phyloP scores from a whole-genome alignment of 257 asterid genomes.

The Verbascum thapsus region DNA sequence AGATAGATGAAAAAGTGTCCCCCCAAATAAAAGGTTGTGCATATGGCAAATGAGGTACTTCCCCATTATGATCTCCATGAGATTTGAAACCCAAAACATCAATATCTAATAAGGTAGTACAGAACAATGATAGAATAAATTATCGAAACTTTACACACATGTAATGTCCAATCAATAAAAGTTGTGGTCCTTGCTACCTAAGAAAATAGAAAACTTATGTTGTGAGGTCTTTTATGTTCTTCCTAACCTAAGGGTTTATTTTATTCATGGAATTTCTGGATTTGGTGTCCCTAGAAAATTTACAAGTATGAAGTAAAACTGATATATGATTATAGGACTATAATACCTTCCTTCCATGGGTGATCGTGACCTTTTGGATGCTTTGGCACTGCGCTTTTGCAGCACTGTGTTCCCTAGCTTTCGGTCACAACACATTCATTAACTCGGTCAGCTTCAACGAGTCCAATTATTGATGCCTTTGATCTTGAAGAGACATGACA shows the following conservation, averaged over 20 bases:
- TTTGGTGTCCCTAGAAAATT: not conserved
- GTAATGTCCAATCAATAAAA: no score
- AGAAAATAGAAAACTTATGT: not conserved
- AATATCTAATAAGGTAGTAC: not conserved
- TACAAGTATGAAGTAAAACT: not conserved
- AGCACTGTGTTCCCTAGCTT: slow-evolving; percentile 51
- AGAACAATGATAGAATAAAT: slow-evolving; percentile 24
- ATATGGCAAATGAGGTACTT: slow-evolving; percentile 54
- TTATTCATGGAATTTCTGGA: not conserved
- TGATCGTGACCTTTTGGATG: slow-evolving; percentile 39
- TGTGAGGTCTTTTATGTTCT: not conserved
- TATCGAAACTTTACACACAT: not conserved
- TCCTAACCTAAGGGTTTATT: not conserved
- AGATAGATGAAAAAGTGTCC: slow-evolving; percentile 57
- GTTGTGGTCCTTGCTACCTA: no score
- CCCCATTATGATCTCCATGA: slow-evolving; percentile 52
- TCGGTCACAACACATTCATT: slow-evolving; percentile 70
- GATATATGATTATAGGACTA: not conserved
- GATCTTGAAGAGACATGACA: slow-evolving; percentile 66
- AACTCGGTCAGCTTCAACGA: slow-evolving; percentile 54
- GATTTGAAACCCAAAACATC: slow-evolving; percentile 43
- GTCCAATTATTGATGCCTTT: slow-evolving; percentile 64
- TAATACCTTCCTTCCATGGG: slow-evolving; percentile 47
- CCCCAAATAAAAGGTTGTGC: slow-evolving; percentile 49
- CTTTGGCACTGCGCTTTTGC: slow-evolving; percentile 33